Evolutionary conservation across 805 yeast species (phyloP), one percentile per base, ranked within the genome.

Genomic region (Metschnikowia drakensbergensis): DNA sequence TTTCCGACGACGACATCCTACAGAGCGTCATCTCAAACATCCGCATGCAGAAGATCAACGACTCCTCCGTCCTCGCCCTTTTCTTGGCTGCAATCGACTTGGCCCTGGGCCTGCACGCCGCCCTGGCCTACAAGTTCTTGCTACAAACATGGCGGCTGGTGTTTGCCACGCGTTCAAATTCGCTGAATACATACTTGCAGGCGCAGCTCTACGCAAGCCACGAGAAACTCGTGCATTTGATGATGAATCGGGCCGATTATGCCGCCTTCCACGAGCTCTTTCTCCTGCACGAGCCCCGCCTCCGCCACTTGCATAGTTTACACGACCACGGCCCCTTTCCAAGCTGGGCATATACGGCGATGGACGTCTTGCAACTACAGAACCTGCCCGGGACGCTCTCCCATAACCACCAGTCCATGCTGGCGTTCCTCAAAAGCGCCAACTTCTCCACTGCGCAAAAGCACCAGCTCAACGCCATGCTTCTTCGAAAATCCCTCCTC

Each of bases 221-320:
- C 48, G 60, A 60, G 31, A 48, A 46, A 3, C 47, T 69, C 34
- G 52, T 60, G 13, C 66, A 67, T 40, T 43, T 59, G n/a, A 48
- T 65, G 48, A 62, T 68, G 45, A 68, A 68, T 44, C 53, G 58
- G 6, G 57, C 59, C 33, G 59, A 59, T 30, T 66, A 57, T 49
- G 45, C 50, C 7, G 36, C 59, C 5, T 69, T 68, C 49, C 33
- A 36, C 13, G 41, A 38, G 27, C 51, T 47, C 7, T 23, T 51
- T n/a, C 36, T 35, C 33, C 47, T 47, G 51, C 27, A 22, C 25
- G 25, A 30, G 27, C 9, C 43, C 48, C 26, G 44, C 28, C 23
- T 44, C 42, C 17, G 35, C 32, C 7, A 29, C 17, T 8, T 47
- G 28, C 40, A 35, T 42, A 11, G n/a, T 30, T 22, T 29, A 10